Base-by-base conservation (phyloP, 176 grass and related monocot species). In the Elaeis guineensis region DNA sequence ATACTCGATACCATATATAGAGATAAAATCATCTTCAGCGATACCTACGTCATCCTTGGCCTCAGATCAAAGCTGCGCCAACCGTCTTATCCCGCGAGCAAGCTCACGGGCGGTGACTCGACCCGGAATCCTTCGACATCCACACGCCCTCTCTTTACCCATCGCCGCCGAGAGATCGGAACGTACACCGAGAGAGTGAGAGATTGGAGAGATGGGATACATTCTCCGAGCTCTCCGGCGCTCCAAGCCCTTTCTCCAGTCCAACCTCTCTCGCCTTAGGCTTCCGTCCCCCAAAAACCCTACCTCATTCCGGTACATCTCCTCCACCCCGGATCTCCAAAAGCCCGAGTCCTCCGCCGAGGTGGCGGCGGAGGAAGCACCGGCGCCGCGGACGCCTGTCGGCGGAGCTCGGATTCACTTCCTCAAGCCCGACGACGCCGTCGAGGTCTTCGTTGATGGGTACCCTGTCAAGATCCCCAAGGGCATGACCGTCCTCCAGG, bases 371-470 rank as follows among this genome's bases (percentile, higher is more conserved):
- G 72, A 61, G 5, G 83, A 86, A 73, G 75, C 79, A 12, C 52
- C 50, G 3, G 74, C 67, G 8, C 66, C 76, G 6, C 65, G 77
- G 20, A 79, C 76, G 23, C 79, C 94, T 4, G 74, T 98, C 11
- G 94, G 79, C 0, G 94, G 94, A 3, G 94, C 94, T 6, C 82
- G 84, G 23, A 63, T 93, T 19, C 62, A 89, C 64, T 66, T 92
- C 2, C 66, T 82, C 0, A 98, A 89, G 57, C 88, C 82, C 28
- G 88, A 93, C 25, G 94, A 98, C 39, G 88, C 70, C 30, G 83
- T 98, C 50, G 94, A 98, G 79, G 94, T 98, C 18, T 89, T 98
- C 67, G 94, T 98, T 1, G 94, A 98, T 26, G 94, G 94, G 1
- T 80, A 93, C 75, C 73, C 94, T 16, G 88, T 98, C 68, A 81